Percentiles rank a stretch among this genome's conserved stretches.
Conservation (phyloP, 768 basidiomycete genomes). For the Xerocomus brunneocitrinus region DNA sequence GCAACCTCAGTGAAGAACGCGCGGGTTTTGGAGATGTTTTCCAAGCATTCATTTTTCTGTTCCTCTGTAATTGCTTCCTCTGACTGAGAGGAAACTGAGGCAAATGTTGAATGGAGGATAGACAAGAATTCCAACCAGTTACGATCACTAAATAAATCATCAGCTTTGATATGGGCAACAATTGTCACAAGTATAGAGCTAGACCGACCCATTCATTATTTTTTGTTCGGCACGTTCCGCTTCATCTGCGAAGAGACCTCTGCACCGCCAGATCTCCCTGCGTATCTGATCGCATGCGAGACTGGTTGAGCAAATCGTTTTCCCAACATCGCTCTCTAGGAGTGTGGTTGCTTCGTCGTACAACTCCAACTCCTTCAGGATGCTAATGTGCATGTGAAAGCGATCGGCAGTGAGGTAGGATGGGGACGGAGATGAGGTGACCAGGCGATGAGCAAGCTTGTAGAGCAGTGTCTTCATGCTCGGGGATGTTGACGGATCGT, state of each 20-base stretch:
- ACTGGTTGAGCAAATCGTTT: constrained; percentile 62
- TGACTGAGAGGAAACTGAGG: constrained; percentile 28
- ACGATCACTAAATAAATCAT: constrained; percentile 54
- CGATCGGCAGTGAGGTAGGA: constrained; percentile 68
- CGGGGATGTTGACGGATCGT: constrained; percentile 56
- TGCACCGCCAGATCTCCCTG: constrained; percentile 60
- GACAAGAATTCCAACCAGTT: constrained; percentile 86
- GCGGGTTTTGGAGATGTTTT: constrained; percentile 40
- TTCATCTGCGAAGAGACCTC: constrained; percentile 57
- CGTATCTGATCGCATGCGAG: constrained; percentile 72
- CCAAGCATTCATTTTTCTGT: constrained; percentile 35
- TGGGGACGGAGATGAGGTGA: constrained; percentile 58
- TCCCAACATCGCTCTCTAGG: constrained; percentile 65
- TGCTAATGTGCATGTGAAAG: constrained; percentile 68
- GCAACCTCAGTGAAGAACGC: constrained; percentile 54
- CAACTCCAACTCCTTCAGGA: constrained; percentile 64
- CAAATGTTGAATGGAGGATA: constrained; percentile 64
- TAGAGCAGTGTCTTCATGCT: constrained; percentile 64
- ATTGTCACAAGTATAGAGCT: constrained; percentile 1
- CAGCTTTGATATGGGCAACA: constrained; percentile 1
- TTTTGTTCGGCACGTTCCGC: constrained; percentile 53
- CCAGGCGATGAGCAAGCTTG: constrained; percentile 72
- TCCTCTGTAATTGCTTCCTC: constrained; percentile 30
- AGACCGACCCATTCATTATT: constrained; percentile 55
- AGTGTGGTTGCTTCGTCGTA: constrained; percentile 68